Conservation (phyloP, 2,329 filamentous ascomycete species). For the Xylariaceae sp. region DNA sequence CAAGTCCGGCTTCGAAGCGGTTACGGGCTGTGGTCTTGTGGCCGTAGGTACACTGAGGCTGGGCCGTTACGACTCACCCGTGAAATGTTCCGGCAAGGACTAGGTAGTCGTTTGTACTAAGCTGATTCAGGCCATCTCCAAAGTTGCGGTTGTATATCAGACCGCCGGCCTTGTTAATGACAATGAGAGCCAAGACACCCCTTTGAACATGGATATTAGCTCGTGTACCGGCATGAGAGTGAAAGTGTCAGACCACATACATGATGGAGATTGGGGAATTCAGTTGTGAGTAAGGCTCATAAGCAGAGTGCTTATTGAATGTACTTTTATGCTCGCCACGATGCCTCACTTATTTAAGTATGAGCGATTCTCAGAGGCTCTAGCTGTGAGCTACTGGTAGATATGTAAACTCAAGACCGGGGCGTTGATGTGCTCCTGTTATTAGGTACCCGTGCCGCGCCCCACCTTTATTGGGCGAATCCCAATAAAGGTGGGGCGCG, state of each 20-base stretch:
- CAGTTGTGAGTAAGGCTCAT: background rate
- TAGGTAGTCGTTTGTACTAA: constrained; percentile 93
- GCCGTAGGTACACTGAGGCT: background rate
- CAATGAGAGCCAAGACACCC: constrained; percentile 91
- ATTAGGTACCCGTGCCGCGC: no score
- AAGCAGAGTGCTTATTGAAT: background rate
- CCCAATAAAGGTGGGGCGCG: no score
- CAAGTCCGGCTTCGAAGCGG: background rate
- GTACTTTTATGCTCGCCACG: background rate
- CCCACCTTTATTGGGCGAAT: no score
- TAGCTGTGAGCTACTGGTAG: no score
- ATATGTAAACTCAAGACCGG: no score
- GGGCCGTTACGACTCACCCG: constrained; percentile 58
- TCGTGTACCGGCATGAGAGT: background rate
- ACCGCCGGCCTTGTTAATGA: constrained; percentile 98
- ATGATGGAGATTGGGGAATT: constrained; percentile 6
- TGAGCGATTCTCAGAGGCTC: background rate
- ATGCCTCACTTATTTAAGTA: background rate
- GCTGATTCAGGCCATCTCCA: constrained; percentile 77
- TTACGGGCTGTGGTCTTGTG: background rate
- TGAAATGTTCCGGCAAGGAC: constrained; percentile 97
- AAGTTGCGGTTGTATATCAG: constrained; percentile 96
- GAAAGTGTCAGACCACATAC: background rate
- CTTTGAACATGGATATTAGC: constrained; percentile 42
- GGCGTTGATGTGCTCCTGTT: no score